Base-by-base conservation (phyloP, 257 asterid genomes). In the Solanum sparsipilum region DNA sequence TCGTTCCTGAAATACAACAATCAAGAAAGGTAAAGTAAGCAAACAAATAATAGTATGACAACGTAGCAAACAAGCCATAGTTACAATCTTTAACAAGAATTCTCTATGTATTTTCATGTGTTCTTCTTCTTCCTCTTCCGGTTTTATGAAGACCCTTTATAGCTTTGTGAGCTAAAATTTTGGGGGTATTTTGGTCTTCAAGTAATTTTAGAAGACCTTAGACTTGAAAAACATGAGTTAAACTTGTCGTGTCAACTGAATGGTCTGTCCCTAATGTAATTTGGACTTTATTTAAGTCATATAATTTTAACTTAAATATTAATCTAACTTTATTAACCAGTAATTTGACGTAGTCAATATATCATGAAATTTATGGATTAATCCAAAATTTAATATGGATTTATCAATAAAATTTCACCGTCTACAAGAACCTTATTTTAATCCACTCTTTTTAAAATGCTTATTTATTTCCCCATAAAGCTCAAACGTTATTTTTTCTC, bases 101-200 rank as follows among this genome's bases (percentile, higher is more conserved):
- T 52, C 23, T 16, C 1, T 1, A 16, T 52, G n/a, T 16, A 52
- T 16, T 6, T 52, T 0, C 1, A 3, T 15, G 21, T 15, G 1
- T 48, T 48, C 21, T 48, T 15, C 58, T 48, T 48, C 8, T 15
- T 46, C 7, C 13, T 9, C 46, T 48, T 48, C 1, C 2, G 1
- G 1, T 48, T 0, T 48, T 52, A 0, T 52, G 23, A 52, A 52
- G n/a, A 52, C 9, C 9, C 23, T 52, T 52, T 18, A 6, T 52
- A 18, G 18, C 0, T 7, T 18, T 18, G 23, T 0, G 23, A 52
- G 1, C n/a, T 52, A 52, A 0, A 0, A 52, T 52, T 52, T 52
- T 18, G n/a, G 10, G 7, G 63, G 1, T 16, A 52, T 6, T 52
- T 18, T 6, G 23, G 4, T 52, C 10, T 52, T 52, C 63, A 52